Conservation (phyloP, 2,329 filamentous ascomycete species). For the Penicillium fuscoglaucum region DNA sequence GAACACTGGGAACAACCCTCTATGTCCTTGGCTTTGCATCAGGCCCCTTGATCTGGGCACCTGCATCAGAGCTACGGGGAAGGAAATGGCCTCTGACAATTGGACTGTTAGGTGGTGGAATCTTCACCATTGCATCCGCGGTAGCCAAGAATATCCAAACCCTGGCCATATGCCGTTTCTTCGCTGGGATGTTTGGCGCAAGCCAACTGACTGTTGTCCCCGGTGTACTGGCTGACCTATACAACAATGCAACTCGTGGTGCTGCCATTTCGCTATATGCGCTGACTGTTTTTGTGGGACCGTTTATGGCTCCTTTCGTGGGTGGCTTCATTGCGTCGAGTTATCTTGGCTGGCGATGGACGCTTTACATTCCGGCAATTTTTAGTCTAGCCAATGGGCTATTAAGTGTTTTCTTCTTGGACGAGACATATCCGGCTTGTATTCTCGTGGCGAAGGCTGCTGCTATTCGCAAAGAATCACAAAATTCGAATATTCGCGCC, state of each 20-base stretch:
- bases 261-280: constrained; percentile 49
- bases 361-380: constrained; percentile 50
- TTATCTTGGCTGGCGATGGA: constrained; percentile 52
- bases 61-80: constrained; percentile 60
- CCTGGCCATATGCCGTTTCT: constrained; percentile 47
- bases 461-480: constrained; percentile 50
- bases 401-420: constrained; percentile 42
- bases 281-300: constrained; percentile 50
- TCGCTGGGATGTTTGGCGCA: constrained; percentile 47
- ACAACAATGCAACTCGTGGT: constrained; percentile 45
- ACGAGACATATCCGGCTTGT: constrained; percentile 56
- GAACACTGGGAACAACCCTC: constrained; percentile 48
- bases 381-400: constrained; percentile 50
- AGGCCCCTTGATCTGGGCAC: constrained; percentile 63
- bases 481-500: constrained; percentile 59
- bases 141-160: constrained; percentile 42
- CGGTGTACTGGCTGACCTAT: constrained; percentile 50
- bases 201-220: constrained; percentile 47
- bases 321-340: constrained; percentile 53
- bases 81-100: constrained; percentile 53
- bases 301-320: constrained; percentile 49
- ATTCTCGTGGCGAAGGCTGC: constrained; percentile 55
- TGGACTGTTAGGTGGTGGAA: constrained; percentile 40
- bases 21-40: constrained; percentile 55
- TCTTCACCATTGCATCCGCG: constrained; percentile 50